phyloP scores from a whole-genome alignment of 805 yeast genomes.

The Lipomyces kockii region DNA sequence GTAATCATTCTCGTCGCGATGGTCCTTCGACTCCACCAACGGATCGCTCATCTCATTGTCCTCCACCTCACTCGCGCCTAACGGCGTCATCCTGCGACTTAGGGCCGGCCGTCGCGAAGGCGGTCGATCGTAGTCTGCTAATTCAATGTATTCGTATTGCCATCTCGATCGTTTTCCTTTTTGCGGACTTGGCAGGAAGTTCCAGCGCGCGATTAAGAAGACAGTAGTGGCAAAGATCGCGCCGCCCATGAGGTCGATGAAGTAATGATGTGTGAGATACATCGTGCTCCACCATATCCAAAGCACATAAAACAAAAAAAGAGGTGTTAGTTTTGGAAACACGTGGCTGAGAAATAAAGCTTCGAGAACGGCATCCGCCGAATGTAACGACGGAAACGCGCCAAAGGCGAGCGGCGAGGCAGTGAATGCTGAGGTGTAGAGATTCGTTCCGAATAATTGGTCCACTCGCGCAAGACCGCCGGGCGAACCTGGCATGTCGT shows the following conservation, averaged over 20 bases:
- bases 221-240: slow-evolving; percentile 76
- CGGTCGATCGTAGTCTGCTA: slow-evolving; percentile 35
- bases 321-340: slow-evolving; percentile 69
- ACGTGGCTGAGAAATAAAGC: slow-evolving; percentile 82
- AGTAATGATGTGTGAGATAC: slow-evolving; percentile 97
- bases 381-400: slow-evolving; percentile 82
- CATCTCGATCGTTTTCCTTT: slow-evolving; percentile 49
- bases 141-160: slow-evolving; percentile 50
- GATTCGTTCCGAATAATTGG: slow-evolving; percentile 70
- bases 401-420: slow-evolving; percentile 95
- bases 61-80: neutral
- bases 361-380: slow-evolving; percentile 94
- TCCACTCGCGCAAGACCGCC: slow-evolving; percentile 95
- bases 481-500: slow-evolving; percentile 89
- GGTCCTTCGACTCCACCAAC: neutral
- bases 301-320: slow-evolving; percentile 75
- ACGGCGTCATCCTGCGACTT: neutral
- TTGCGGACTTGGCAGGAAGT: slow-evolving; percentile 59
- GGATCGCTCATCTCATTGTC: neutral
- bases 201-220: slow-evolving; percentile 70
- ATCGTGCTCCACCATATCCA: slow-evolving; percentile 99
- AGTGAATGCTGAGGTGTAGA: slow-evolving; percentile 79
- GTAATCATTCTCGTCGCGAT: neutral
- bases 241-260: slow-evolving; percentile 92
- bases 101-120: neutral